A percentile compares a stretch with the other conserved stretches of the same genome.
Evolutionary conservation across 2,329 filamentous ascomycete species (phyloP).

Genomic region (Magnaporthiopsis rhizophila): DNA sequence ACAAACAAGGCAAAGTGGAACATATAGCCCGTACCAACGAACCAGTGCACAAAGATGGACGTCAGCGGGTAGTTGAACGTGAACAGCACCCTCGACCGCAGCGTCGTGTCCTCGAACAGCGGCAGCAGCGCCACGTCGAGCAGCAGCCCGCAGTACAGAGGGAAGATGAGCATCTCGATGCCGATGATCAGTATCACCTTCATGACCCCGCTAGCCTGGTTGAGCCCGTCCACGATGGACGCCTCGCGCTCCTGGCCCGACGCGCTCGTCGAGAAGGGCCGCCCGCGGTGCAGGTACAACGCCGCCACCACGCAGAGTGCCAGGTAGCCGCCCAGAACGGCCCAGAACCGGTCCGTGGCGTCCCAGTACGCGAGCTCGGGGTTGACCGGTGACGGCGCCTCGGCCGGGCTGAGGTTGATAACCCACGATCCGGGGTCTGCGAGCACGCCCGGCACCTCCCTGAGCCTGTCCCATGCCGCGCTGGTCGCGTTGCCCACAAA

Average conservation of each 20-base stretch:
- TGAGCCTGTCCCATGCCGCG: slow-evolving; percentile 19
- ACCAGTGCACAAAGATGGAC: slow-evolving; percentile 96
- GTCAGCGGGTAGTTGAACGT: slow-evolving; percentile 73
- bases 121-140: slow-evolving; percentile 84
- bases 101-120: slow-evolving; percentile 73
- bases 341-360: slow-evolving; percentile 55
- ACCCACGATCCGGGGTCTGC: slow-evolving; percentile 49
- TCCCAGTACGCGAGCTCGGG: slow-evolving; percentile 60
- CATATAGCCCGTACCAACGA: slow-evolving; percentile 98
- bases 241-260: slow-evolving; percentile 62
- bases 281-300: slow-evolving; percentile 69
- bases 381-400: slow-evolving; percentile 33
- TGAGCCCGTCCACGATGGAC: slow-evolving; percentile 70
- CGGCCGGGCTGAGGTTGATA: slow-evolving; percentile 42
- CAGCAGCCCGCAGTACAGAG: slow-evolving; percentile 87
- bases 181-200: slow-evolving; percentile 98
- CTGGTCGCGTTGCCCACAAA: slow-evolving; percentile 14
- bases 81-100: slow-evolving; percentile 71
- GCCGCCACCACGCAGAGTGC: slow-evolving; percentile 68
- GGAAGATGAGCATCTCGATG: slow-evolving; percentile 97
- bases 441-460: slow-evolving; percentile 25
- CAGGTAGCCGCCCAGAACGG: slow-evolving; percentile 73
- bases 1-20: slow-evolving; percentile 99
- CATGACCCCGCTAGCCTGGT: slow-evolving; percentile 92
- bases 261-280: slow-evolving; percentile 53